Evolutionary conservation across 2,329 filamentous ascomycete genomes (phyloP).

Genomic region (Fusarium coicis): DNA sequence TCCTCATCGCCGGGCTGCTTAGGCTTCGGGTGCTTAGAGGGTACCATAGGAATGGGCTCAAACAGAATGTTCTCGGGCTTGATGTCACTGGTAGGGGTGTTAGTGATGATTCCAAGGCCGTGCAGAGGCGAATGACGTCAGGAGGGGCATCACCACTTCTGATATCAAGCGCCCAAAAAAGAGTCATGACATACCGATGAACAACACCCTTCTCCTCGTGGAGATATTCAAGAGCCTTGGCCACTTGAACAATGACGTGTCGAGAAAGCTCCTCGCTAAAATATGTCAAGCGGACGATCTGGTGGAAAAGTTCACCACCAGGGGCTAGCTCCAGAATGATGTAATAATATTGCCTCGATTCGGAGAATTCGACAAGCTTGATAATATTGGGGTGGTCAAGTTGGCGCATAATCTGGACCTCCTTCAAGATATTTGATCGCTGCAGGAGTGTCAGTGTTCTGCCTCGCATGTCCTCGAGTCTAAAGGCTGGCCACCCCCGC

Average conservation of each 20-base stretch:
- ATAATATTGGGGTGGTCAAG: slow-evolving; percentile 97
- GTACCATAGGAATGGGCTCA: slow-evolving; percentile 83
- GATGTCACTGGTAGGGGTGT: slow-evolving; percentile 76
- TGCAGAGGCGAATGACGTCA: slow-evolving; percentile 44
- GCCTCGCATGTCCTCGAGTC: slow-evolving; percentile 22
- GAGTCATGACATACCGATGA: slow-evolving; percentile 77
- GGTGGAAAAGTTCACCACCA: slow-evolving; percentile 96
- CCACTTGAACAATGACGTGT: slow-evolving; percentile 94
- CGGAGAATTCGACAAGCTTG: slow-evolving; percentile 91
- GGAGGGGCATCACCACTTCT: slow-evolving; percentile 41
- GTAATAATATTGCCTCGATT: slow-evolving; percentile 96
- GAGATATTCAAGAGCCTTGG: slow-evolving; percentile 91
- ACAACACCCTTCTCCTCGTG: slow-evolving; percentile 96
- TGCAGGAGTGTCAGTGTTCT: slow-evolving; percentile 56
- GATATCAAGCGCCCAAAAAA: neutral
- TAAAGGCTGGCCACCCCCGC: slow-evolving; percentile 34
- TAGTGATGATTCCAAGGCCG: slow-evolving; percentile 31
- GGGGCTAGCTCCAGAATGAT: slow-evolving; percentile 95
- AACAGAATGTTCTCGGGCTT: slow-evolving; percentile 98
- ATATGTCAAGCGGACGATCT: slow-evolving; percentile 97
- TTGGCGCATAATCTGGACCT: slow-evolving; percentile 98
- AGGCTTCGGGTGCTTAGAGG: slow-evolving; percentile 83
- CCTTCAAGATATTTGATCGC: slow-evolving; percentile 97
- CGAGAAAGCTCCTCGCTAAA: slow-evolving; percentile 96
- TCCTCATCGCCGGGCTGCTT: slow-evolving; percentile 91